phyloP scores from a whole-genome alignment of 225 moss, liverwort and hornwort species.

The Polytrichum formosum region DNA sequence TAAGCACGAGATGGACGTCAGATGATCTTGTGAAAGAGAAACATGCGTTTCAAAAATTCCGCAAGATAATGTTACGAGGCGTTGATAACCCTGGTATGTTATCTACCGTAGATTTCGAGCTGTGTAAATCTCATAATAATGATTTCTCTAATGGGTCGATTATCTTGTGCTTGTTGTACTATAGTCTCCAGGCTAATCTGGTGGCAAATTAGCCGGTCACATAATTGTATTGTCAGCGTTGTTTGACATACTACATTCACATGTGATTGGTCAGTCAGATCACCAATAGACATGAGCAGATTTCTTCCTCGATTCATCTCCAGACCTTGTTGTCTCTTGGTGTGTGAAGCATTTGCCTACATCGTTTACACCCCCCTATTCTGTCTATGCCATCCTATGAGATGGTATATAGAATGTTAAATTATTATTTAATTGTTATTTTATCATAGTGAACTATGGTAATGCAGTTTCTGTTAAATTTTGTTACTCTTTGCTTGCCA shows the following conservation, averaged over 20 bases:
- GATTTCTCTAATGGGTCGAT: background rate
- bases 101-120: background rate
- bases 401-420: too few species aligned
- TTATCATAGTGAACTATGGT: too few species aligned
- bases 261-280: slow-evolving; percentile 15
- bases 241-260: background rate
- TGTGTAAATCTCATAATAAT: background rate
- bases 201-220: slow-evolving; percentile 14
- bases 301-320: slow-evolving; percentile 1
- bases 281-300: slow-evolving; percentile 4
- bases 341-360: slow-evolving; percentile 2
- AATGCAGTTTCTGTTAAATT: too few species aligned
- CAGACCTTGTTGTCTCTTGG: slow-evolving; percentile 2
- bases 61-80: slow-evolving; percentile 46
- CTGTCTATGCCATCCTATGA: too few species aligned
- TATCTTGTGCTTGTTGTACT: too few species aligned
- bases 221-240: slow-evolving; percentile 2
- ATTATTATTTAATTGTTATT: too few species aligned
- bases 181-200: background rate
- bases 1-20: slow-evolving; percentile 50
- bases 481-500: too few species aligned
- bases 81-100: slow-evolving; percentile 50
- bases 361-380: background rate
- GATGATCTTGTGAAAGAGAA: slow-evolving; percentile 20
- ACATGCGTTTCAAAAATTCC: slow-evolving; percentile 21